Evolutionary conservation across 768 basidiomycete genomes (phyloP).

Genomic region (Phanerochaete sordida): DNA sequence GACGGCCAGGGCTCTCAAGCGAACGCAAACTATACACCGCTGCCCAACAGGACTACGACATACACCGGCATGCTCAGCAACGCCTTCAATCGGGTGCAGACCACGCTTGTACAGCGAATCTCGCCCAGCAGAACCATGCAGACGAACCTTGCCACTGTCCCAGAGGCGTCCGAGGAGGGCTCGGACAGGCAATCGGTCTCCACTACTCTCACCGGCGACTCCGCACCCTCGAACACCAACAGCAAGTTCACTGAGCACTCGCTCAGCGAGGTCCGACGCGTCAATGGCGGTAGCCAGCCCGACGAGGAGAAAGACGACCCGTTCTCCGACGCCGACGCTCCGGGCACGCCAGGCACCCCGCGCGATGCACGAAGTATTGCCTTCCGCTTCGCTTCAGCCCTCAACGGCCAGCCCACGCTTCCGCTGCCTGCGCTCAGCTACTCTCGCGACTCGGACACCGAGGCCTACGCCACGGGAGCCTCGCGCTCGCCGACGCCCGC

Average conservation of each 20-base stretch:
- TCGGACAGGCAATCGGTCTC: conserved; percentile 20
- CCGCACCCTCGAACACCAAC: conserved; percentile 11
- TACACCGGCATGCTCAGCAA: not conserved
- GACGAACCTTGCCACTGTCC: conserved; percentile 14
- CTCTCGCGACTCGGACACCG: not conserved
- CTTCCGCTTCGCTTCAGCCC: conserved; percentile 6
- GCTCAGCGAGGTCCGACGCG: not conserved
- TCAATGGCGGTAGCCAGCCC: not conserved
- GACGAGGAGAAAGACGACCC: conserved; percentile 21
- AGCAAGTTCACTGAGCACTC: conserved; percentile 9
- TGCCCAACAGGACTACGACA: not conserved
- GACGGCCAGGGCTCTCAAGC: no score
- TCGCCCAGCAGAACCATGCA: conserved; percentile 8
- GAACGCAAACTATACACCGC: not conserved
- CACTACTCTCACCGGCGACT: conserved; percentile 10
- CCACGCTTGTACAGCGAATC: not conserved
- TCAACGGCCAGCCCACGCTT: conserved; percentile 2
- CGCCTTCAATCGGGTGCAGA: not conserved
- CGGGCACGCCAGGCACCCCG: no score
- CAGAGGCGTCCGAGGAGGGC: conserved; percentile 23
- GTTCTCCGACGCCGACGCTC: conserved; percentile 29
- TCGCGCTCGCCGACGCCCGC: conserved; percentile 12
- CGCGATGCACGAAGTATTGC: conserved; percentile 4
- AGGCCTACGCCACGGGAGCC: not conserved
- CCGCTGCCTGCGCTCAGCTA: not conserved